These are phyloP conservation scores for Cladosporium colombiae DNA, from an alignment of 2,329 filamentous ascomycete genomes.

Conservation along the genomic window DNA sequence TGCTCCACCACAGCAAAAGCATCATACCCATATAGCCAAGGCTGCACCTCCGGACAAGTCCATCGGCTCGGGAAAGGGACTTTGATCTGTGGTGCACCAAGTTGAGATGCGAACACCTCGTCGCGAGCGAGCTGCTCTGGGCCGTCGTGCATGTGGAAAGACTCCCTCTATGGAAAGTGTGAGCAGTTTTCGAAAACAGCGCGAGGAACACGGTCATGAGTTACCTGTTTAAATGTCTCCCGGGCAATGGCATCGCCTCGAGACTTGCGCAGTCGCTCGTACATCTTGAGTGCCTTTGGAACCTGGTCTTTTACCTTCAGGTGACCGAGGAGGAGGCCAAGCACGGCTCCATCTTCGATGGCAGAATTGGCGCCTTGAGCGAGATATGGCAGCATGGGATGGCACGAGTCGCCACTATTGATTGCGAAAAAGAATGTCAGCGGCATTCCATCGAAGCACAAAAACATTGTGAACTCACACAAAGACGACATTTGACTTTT, in stretches of 20 bases:
- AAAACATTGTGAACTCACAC: background rate
- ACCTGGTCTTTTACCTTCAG: conserved; percentile 42
- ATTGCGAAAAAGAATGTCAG: conserved; percentile 12
- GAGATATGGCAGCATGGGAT: conserved; percentile 63
- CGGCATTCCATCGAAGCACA: background rate
- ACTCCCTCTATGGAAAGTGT: conserved; percentile 36
- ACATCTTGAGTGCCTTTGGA: conserved; percentile 42
- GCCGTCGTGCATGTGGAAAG: conserved; percentile 47
- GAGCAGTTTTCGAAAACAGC: background rate
- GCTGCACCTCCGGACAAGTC: conserved; percentile 53
- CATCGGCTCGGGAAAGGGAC: conserved; percentile 65
- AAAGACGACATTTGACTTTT: conserved; percentile 48
- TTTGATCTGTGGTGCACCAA: conserved; percentile 52
- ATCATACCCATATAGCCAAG: conserved; percentile 64
- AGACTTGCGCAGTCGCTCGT: conserved; percentile 47
- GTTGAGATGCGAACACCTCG: conserved; percentile 53
- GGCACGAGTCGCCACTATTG: conserved; percentile 58
- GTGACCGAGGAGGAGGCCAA: conserved; percentile 48
- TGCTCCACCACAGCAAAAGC: conserved; percentile 52
- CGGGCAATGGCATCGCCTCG: conserved; percentile 55
- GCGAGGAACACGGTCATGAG: no score
- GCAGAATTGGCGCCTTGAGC: conserved; percentile 68
- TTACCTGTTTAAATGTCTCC: conserved; percentile 53
- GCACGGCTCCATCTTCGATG: conserved; percentile 65
- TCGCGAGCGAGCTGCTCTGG: conserved; percentile 60